Evolutionary conservation across 192 early-diverging fungal species (phyloP).

Genomic region (Rhizophagus clarus): DNA sequence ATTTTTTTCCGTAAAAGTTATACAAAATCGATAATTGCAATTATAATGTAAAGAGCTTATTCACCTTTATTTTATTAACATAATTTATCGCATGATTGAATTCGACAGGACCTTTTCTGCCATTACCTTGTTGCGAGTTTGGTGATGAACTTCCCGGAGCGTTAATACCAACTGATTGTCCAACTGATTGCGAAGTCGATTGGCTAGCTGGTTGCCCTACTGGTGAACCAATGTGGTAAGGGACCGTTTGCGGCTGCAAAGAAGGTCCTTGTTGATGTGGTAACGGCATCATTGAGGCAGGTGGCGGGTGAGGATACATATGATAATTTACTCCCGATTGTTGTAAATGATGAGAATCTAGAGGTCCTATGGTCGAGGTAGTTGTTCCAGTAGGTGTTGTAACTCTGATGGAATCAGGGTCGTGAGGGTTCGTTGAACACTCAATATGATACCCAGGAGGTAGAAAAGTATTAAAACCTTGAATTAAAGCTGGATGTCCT

Average conservation of each 20-base stretch:
- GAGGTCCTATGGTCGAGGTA: slow-evolving; percentile 22
- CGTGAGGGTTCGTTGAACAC: slow-evolving; percentile 77
- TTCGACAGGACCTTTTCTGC: slow-evolving; percentile 80
- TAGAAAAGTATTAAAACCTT: slow-evolving; percentile 98
- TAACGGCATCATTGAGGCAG: slow-evolving; percentile 40
- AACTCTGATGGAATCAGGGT: slow-evolving; percentile 78
- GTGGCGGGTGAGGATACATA: slow-evolving; percentile 38
- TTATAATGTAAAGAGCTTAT: neutral
- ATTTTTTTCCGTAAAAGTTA: neutral
- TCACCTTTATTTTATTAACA: slow-evolving; percentile 98
- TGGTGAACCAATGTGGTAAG: slow-evolving; percentile 34
- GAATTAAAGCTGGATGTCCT: slow-evolving; percentile 86
- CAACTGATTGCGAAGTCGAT: slow-evolving; percentile 25
- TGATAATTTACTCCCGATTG: slow-evolving; percentile 33
- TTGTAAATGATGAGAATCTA: slow-evolving; percentile 29
- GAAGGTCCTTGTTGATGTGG: slow-evolving; percentile 45
- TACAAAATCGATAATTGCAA: too few relatives aligned
- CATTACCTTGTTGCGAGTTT: slow-evolving; percentile 40
- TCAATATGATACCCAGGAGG: slow-evolving; percentile 98
- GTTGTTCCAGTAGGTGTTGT: slow-evolving; percentile 77
- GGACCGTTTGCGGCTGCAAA: slow-evolving; percentile 24
- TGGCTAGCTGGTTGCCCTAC: slow-evolving; percentile 31
- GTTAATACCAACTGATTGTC: neutral
- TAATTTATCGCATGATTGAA: slow-evolving; percentile 99
- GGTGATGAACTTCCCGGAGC: slow-evolving; percentile 14